These are phyloP conservation scores for Draba incana DNA, from an alignment of 345 rosid genomes.

Conservation along the genomic window DNA sequence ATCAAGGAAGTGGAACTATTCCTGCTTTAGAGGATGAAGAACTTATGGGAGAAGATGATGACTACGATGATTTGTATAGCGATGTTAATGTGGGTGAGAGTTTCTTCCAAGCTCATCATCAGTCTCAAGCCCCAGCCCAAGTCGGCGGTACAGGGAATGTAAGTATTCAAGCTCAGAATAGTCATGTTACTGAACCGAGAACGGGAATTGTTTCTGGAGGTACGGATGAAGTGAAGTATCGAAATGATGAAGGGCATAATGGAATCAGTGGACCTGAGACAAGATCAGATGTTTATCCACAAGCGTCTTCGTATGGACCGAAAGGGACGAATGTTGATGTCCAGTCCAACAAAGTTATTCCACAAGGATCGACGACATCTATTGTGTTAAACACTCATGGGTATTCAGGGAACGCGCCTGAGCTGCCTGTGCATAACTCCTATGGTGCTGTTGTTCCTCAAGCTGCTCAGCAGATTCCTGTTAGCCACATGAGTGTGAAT, in stretches of 20 bases:
- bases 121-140: slow-evolving; percentile 50
- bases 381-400: slow-evolving; percentile 52
- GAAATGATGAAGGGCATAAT: slow-evolving; percentile 45
- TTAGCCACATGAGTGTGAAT: slow-evolving; percentile 59
- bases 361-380: slow-evolving; percentile 54
- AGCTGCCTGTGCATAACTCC: slow-evolving; percentile 52
- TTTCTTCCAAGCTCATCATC: slow-evolving; percentile 62
- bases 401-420: slow-evolving; percentile 53
- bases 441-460: slow-evolving; percentile 47
- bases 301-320: slow-evolving; percentile 46
- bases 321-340: slow-evolving; percentile 52
- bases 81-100: slow-evolving; percentile 89
- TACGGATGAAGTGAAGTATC: slow-evolving; percentile 54
- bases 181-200: slow-evolving; percentile 49
- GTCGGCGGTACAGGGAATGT: slow-evolving; percentile 45
- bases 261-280: slow-evolving; percentile 53
- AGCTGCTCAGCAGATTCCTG: slow-evolving; percentile 53
- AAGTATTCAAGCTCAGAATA: slow-evolving; percentile 48
- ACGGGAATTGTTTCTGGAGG: slow-evolving; percentile 48
- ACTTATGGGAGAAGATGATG: slow-evolving; percentile 78
- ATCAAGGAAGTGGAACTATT: slow-evolving; percentile 78
- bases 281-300: slow-evolving; percentile 54
- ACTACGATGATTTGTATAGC: slow-evolving; percentile 83
- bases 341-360: slow-evolving; percentile 51
- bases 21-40: slow-evolving; percentile 89